Evolutionary conservation across 495 filamentous ascomycete species (phyloP), one percentile per base, ranked within the genome.

Genomic region (Trichoderma reesei): DNA sequence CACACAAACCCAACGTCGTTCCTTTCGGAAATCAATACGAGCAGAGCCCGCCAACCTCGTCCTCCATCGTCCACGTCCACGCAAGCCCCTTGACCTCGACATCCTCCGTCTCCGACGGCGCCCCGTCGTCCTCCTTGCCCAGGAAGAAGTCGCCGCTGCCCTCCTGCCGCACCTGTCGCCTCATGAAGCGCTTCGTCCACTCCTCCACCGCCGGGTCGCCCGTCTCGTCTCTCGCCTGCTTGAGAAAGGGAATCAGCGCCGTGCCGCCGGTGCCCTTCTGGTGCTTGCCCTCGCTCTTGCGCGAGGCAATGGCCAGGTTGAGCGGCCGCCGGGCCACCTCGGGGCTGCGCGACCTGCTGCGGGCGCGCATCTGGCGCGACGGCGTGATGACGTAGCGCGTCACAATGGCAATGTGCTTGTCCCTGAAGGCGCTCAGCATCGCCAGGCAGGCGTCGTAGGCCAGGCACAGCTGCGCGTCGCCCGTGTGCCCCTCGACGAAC

Each of bases 321-420:
- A 85, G 71, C 59, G 78, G 77, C 51, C 78, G 74, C 7, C 70
- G 74, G 46, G 69, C 69, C 64, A 68, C 71, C 70, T 76, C 72
- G 67, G 73, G 82, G 66, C 71, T 78, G 67, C 73, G 77, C 59
- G 69, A 78, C 66, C 76, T 75, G 67, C 74, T 78, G 63, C 78
- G 78, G 0, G 74, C 78, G 63, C 74, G 72, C n/a, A 74, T 73
- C 68, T 81, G 80, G 41, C 77, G 75, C 34, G 79, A 79, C 37
- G 83, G 88, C 63, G 96, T 70, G 66, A 98, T 88, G 72, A 99
- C 96, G 75, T 98, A 99, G 10, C 95, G 90, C 11, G 91, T 91
- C 3, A 98, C 94, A 68, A 99, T 92, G 72, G 90, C 89, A 68
- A 98, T 93, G 70, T 99, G 94, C 74, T 94, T 96, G 73, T 95